phyloP scores from a whole-genome alignment of 2,329 filamentous ascomycete species.

The Colletotrichum sp. region DNA sequence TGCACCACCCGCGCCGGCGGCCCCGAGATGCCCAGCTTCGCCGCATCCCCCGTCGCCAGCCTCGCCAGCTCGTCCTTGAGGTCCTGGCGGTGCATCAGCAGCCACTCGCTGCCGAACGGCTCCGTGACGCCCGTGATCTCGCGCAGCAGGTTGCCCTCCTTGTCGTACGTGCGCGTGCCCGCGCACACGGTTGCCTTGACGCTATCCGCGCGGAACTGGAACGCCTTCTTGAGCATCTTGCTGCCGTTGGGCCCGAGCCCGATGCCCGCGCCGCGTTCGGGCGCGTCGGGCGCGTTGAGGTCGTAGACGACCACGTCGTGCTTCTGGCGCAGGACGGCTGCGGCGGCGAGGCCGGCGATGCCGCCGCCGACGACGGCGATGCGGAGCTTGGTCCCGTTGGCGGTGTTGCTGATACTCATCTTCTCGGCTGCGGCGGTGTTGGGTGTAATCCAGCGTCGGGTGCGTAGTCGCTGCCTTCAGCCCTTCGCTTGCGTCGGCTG shows the following conservation, averaged over 20 bases:
- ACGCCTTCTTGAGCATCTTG: conserved; percentile 13
- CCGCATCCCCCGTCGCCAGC: conserved; percentile 12
- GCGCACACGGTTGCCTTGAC: conserved; percentile 1
- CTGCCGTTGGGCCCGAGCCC: conserved; percentile 13
- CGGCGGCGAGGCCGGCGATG: conserved; percentile 11
- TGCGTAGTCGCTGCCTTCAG: too few relatives aligned
- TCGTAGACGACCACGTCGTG: conserved; percentile 11
- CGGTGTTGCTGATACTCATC: too few relatives aligned
- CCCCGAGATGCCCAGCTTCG: conserved; percentile 2
- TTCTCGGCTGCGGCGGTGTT: background rate
- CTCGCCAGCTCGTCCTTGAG: background rate
- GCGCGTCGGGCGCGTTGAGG: conserved; percentile 1
- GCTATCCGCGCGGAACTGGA: background rate
- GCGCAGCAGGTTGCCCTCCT: conserved; percentile 7
- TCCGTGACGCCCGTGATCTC: conserved; percentile 13
- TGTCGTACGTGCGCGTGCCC: conserved; percentile 9
- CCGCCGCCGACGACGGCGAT: conserved; percentile 9
- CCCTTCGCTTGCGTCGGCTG: background rate
- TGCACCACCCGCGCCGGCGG: background rate
- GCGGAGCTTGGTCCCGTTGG: background rate
- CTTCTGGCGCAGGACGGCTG: conserved; percentile 5
- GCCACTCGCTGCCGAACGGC: conserved; percentile 15
- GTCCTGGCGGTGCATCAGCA: conserved; percentile 4
- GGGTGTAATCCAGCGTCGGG: too few relatives aligned
- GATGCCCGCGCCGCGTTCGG: conserved; percentile 9